Evolutionary conservation across 352 stramenopile species (phyloP), one percentile per base, ranked within the genome.

Genomic region (Phytophthora brassicae): DNA sequence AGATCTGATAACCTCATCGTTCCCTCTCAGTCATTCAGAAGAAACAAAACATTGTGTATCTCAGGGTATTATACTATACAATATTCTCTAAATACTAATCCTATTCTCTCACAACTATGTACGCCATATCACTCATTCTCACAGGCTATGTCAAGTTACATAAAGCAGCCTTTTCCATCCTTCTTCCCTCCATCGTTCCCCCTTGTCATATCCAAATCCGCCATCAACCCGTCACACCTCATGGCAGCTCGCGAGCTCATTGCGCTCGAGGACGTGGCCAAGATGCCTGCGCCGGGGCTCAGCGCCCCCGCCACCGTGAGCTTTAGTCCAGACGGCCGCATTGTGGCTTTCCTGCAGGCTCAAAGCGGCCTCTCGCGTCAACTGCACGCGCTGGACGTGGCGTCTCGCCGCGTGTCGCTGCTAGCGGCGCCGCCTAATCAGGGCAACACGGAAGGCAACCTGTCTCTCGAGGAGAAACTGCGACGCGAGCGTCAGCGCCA

Each of bases 391-490:
- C 67, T 95, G 45, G 81, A 97, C 59, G 66, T 96, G 26, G 43
- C 56, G 12, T 72, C 77, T 9, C 70, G 79, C 43, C 64, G 71
- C 28, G 74, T 88, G 33, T 65, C 82, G 24, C 70, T 93, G 41
- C 71, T 92, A 20, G 85, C 84, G 14, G 82, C 78, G 16, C 79
- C 84, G 14, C 86, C 85, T 0, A 81, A 86, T 49, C 70, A 83
- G 43, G 84, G 86, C 66, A 90, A 94, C 72, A 96, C 87, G 11
- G 89, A 96, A 52, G 69, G 70, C 39, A 95, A 94, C 44, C 52
- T 97, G 14, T 95, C 87, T 50, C 75, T 96, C 7, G 90, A 96
- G 57, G 90, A 98, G 66, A 94, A 97, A 72, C 81, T 98, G 49
- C 81, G 92, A 4, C 85, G 92, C 47, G 92, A 98, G 62, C 84